phyloP scores from a whole-genome alignment of 1,284 basidiomycete species.

The Melampsora americana region DNA sequence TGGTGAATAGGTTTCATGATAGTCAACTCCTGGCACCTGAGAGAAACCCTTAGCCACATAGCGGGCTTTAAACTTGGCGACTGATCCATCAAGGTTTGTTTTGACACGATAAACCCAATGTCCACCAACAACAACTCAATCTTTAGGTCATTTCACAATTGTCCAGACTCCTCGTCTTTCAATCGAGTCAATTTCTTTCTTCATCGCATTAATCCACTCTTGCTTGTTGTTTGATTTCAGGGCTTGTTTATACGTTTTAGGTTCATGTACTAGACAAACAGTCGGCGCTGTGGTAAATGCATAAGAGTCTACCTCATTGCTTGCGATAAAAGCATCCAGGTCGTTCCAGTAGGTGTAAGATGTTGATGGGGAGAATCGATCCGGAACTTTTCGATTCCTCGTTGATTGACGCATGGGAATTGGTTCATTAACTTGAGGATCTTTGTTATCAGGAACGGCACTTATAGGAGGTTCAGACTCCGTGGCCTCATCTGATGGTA shows the following conservation, averaged over 20 bases:
- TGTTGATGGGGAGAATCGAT: not conserved
- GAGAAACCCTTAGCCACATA: slow-evolving; percentile 44
- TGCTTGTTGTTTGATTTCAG: no score
- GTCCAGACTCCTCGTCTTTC: no score
- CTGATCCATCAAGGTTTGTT: not conserved
- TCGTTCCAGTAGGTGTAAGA: not conserved
- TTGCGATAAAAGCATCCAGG: not conserved
- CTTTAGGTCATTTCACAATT: not conserved
- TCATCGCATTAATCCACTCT: no score
- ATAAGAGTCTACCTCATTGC: no score
- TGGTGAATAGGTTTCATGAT: no score
- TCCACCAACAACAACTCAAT: not conserved
- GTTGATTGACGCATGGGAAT: not conserved
- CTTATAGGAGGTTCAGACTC: not conserved
- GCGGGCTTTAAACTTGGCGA: slow-evolving; percentile 36
- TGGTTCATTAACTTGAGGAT: not conserved
- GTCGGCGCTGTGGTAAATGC: no score
- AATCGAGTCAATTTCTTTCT: no score
- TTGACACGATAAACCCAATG: slow-evolving; percentile 39
- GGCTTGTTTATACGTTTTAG: no score
- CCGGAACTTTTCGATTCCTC: not conserved
- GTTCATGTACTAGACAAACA: no score
- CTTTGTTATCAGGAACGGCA: not conserved
- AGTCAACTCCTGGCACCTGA: no score
- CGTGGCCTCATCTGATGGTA: no score